A percentile compares a stretch with the other conserved stretches of the same genome.
These are phyloP conservation scores for Paecilomyces niveus DNA, from an alignment of 2,329 filamentous ascomycete species.

Conservation along the genomic window DNA sequence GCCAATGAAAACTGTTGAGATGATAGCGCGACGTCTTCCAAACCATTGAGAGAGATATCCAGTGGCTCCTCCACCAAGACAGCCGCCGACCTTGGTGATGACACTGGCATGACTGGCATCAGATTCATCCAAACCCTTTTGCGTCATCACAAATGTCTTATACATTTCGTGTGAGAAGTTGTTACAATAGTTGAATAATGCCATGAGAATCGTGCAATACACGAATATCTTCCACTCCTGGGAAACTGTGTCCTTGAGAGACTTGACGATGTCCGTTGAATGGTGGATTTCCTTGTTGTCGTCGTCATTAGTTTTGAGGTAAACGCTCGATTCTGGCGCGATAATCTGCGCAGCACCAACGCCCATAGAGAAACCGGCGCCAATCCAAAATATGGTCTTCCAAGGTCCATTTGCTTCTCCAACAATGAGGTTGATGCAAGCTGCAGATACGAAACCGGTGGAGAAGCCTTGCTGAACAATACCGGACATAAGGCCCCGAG, in stretches of 20 bases:
- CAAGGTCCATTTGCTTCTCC: not conserved
- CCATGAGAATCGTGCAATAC: conserved; percentile 30
- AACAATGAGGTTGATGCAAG: conserved; percentile 21
- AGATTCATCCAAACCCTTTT: conserved; percentile 21
- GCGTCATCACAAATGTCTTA: conserved; percentile 33
- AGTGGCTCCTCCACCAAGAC: conserved; percentile 24
- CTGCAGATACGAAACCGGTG: conserved; percentile 71
- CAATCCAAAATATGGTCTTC: not conserved
- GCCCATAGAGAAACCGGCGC: not conserved
- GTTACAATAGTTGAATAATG: conserved; percentile 28
- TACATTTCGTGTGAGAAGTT: conserved; percentile 35
- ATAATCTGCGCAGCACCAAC: not conserved
- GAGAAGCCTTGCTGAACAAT: conserved; percentile 78
- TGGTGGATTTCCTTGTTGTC: not conserved
- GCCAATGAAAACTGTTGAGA: conserved; percentile 24
- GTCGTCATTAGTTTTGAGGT: not conserved
- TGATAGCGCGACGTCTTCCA: conserved; percentile 29
- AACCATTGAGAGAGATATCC: conserved; percentile 30
- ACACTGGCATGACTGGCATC: conserved; percentile 28
- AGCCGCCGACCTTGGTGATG: conserved; percentile 27
- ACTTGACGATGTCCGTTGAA: not conserved
- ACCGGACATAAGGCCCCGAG: conserved; percentile 72
- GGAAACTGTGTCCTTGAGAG: not conserved
- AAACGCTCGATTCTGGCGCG: not conserved
- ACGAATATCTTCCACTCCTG: conserved; percentile 22